Percentiles rank a stretch among this genome's conserved stretches.
These are phyloP conservation scores for Candida freyschussii DNA, from an alignment of 1,139 yeast species.

Conservation along the genomic window DNA sequence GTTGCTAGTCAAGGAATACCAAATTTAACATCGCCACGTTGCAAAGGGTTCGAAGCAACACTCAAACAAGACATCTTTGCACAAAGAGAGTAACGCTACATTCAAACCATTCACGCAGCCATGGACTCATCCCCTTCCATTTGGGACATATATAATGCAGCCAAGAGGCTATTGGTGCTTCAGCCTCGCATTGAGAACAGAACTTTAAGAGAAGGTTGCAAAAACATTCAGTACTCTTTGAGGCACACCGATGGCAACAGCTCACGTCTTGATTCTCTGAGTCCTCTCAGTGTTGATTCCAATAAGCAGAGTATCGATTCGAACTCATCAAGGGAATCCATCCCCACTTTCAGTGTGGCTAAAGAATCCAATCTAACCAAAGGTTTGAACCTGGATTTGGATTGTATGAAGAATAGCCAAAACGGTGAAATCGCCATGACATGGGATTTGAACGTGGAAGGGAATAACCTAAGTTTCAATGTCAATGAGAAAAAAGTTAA, in stretches of 20 bases:
- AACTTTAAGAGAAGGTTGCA: constrained; percentile 24
- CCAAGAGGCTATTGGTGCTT: constrained; percentile 23
- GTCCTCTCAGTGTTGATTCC: constrained; percentile 22
- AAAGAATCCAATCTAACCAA: constrained; percentile 22
- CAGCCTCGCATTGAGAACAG: constrained; percentile 27
- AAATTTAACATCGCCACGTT: no score
- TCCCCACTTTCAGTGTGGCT: constrained; percentile 6
- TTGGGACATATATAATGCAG: constrained; percentile 27
- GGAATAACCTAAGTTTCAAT: constrained; percentile 11
- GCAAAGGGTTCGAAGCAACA: no score
- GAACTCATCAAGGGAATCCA: constrained; percentile 13
- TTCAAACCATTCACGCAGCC: no score
- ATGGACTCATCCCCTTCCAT: constrained; percentile 23
- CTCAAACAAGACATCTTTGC: neutral
- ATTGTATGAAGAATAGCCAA: neutral
- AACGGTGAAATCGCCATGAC: constrained; percentile 15
- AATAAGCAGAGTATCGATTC: constrained; percentile 22
- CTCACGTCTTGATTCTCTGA: constrained; percentile 14
- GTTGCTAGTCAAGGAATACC: no score
- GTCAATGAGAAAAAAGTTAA: constrained; percentile 12
- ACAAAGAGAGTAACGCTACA: no score
- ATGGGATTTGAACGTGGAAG: constrained; percentile 19
- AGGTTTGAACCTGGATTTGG: constrained; percentile 13
- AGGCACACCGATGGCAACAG: neutral
- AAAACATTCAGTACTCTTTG: constrained; percentile 13